phyloP scores from a whole-genome alignment of 768 basidiomycete species.

The Phaffia australis region DNA sequence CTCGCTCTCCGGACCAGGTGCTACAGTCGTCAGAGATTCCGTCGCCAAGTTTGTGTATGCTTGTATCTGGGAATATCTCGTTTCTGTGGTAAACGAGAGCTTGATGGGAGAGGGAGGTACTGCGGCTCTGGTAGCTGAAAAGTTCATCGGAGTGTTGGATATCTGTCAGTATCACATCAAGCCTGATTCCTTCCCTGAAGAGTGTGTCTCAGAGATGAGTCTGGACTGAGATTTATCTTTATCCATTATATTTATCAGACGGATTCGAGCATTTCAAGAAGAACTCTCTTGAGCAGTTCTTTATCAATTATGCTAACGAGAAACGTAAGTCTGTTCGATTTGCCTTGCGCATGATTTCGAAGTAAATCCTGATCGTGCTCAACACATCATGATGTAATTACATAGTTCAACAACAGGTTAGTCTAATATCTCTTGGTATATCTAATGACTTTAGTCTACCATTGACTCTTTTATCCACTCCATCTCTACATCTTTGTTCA shows the following conservation, averaged over 20 bases:
- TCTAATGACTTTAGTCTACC: background rate
- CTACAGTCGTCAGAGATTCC: constrained; percentile 85
- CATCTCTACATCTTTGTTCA: constrained; percentile 34
- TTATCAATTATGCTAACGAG: constrained; percentile 97
- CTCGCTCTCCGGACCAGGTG: constrained; percentile 70
- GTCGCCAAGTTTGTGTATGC: constrained; percentile 99
- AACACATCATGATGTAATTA: background rate
- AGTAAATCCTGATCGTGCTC: constrained; percentile 36
- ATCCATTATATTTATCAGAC: constrained; percentile 15
- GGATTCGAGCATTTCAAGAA: constrained; percentile 44
- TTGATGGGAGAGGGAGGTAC: constrained; percentile 89
- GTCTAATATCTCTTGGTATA: constrained; percentile 23
- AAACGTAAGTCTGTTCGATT: constrained; percentile 23
- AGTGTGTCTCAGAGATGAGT: background rate
- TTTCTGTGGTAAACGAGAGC: constrained; percentile 93
- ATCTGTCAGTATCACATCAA: too few relatives aligned
- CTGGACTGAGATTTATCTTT: background rate
- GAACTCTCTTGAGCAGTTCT: constrained; percentile 72
- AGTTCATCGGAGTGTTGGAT: constrained; percentile 98
- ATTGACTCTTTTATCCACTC: background rate
- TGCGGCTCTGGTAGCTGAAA: constrained; percentile 78
- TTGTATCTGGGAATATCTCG: constrained; percentile 73
- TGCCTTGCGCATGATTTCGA: constrained; percentile 40
- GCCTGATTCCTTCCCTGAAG: background rate
- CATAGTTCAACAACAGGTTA: constrained; percentile 76